A percentile compares a stretch with the other conserved stretches of the same genome.
phyloP scores from a whole-genome alignment of 2,329 filamentous ascomycete species.

The Trichoderma pleuroti region DNA sequence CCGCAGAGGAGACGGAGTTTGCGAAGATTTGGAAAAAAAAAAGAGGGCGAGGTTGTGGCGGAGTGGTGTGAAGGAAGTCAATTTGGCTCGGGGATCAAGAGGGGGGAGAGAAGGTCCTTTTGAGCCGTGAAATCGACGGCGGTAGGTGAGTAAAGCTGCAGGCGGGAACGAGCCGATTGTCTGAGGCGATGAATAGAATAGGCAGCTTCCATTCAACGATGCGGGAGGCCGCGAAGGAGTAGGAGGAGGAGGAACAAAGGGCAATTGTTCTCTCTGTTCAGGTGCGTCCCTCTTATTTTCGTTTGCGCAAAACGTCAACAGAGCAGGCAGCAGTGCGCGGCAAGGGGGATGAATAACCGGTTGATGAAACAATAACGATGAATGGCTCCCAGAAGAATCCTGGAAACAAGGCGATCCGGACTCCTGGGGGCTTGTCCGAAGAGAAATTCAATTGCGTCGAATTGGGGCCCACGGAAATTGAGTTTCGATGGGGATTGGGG shows the following conservation, averaged over 20 bases:
- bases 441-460: background rate
- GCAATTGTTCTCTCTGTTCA: background rate
- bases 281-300: background rate
- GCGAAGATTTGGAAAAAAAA: background rate
- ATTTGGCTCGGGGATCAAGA: background rate
- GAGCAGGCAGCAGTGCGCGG: background rate
- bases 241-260: background rate
- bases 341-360: background rate
- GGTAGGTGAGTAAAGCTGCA: background rate
- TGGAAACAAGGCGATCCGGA: background rate
- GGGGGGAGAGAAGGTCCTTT: background rate
- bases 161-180: constrained; percentile 6
- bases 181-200: constrained; percentile 3
- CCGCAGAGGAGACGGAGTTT: background rate
- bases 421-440: background rate
- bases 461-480: background rate
- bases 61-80: background rate
- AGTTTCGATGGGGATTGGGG: background rate
- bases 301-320: background rate
- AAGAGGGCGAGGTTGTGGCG: background rate
- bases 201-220: constrained; percentile 15
- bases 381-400: background rate
- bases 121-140: background rate
- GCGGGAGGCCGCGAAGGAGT: background rate
- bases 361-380: background rate